phyloP scores from a whole-genome alignment of 805 yeast species.

The Lachancea cidri region DNA sequence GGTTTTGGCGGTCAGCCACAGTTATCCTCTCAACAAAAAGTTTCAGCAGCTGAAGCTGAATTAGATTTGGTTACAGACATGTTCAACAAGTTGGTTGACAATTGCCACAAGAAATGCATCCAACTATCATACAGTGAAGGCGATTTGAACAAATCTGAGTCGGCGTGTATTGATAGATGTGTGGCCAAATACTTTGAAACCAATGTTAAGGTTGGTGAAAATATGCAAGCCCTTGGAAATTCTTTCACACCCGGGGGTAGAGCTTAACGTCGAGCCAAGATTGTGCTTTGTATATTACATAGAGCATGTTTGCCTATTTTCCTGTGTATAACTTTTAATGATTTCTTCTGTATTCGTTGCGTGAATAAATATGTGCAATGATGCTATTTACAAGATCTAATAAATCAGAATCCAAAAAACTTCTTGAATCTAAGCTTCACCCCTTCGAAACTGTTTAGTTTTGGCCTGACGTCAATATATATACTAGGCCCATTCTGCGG shows the following conservation, averaged over 20 bases:
- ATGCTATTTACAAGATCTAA: background rate
- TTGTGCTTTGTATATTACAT: background rate
- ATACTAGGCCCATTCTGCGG: conserved; percentile 46
- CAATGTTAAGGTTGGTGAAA: conserved; percentile 89
- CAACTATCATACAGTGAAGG: conserved; percentile 60
- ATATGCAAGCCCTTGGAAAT: conserved; percentile 50
- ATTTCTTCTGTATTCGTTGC: background rate
- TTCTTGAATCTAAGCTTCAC: conserved; percentile 58
- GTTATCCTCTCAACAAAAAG: conserved; percentile 66
- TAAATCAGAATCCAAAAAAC: conserved; percentile 44
- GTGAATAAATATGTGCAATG: background rate
- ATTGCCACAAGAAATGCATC: conserved; percentile 86
- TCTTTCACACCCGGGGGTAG: conserved; percentile 34
- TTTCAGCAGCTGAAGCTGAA: conserved; percentile 93
- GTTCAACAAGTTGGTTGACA: conserved; percentile 89
- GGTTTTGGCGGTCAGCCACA: conserved; percentile 72
- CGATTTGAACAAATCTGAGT: conserved; percentile 72
- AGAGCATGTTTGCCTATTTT: background rate
- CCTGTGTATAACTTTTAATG: background rate
- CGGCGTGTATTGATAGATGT: conserved; percentile 90
- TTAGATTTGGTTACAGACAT: conserved; percentile 95
- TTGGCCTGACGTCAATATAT: conserved; percentile 88
- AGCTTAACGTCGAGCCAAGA: background rate
- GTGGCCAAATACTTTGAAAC: conserved; percentile 93
- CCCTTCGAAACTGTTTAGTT: conserved; percentile 78